A percentile compares a stretch with the other conserved stretches of the same genome.
phyloP scores from a whole-genome alignment of 1,139 yeast genomes.

The Debaryomyces subglobosus region DNA sequence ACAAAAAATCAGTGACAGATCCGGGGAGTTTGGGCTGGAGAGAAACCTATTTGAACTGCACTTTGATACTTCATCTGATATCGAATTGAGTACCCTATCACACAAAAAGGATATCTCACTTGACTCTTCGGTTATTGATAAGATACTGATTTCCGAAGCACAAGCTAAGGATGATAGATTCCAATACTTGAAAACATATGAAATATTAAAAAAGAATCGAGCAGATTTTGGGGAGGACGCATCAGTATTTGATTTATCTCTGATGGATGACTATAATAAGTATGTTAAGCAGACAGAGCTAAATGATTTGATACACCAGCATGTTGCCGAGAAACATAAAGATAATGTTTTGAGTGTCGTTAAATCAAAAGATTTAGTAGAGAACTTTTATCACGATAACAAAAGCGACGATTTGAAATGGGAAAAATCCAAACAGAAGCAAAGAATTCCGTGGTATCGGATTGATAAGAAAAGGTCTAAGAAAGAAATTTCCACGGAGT shows the following conservation, averaged over 20 bases:
- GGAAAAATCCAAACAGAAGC: conserved; percentile 8
- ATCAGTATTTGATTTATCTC: conserved; percentile 40
- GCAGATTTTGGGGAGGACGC: conserved; percentile 19
- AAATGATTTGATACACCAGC: conserved; percentile 34
- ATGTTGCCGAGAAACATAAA: conserved; percentile 16
- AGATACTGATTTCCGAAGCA: conserved; percentile 16
- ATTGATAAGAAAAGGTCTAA: conserved; percentile 13
- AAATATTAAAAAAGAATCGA: conserved; percentile 19
- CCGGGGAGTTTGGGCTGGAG: background rate
- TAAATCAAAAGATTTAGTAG: conserved; percentile 30
- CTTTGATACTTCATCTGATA: conserved; percentile 19
- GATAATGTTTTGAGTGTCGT: conserved; percentile 33
- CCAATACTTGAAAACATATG: conserved; percentile 32
- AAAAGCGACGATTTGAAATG: background rate
- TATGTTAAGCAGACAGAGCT: conserved; percentile 41
- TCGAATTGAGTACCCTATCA: conserved; percentile 1
- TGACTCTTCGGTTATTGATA: conserved; percentile 30
- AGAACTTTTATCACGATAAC: conserved; percentile 30
- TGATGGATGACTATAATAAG: conserved; percentile 39
- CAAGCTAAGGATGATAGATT: conserved; percentile 28
- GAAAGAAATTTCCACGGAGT: conserved; percentile 11
- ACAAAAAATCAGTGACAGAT: conserved; percentile 14
- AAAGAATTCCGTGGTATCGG: conserved; percentile 14
- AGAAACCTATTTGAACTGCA: conserved; percentile 17
- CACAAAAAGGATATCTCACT: conserved; percentile 18